Evolutionary conservation across 2,329 filamentous ascomycete genomes (phyloP), one percentile per base, ranked within the genome.

Genomic region (Bipolaris oryzae): DNA sequence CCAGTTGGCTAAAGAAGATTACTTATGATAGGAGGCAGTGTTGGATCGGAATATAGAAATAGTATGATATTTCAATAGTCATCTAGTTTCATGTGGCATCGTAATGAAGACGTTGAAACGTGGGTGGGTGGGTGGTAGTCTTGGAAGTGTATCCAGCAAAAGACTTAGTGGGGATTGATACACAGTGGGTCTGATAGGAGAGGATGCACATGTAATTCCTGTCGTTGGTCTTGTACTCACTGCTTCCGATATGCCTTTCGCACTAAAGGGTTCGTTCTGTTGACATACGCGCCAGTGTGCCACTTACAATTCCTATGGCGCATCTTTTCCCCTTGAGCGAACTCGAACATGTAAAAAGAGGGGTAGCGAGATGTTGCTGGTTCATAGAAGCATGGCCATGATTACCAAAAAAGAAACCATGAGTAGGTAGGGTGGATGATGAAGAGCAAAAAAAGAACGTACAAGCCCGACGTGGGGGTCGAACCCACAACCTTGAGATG

Each of bases 401-500:
- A 44, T 23, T 7, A 10, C n/a, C 9, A 28, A n/a, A 16, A 16
- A 16, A 31, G 20, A 44, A 44, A 18, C n/a, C 4, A 13, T 7
- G 4, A 2, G 15, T 16, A 16, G 1, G 15, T 16, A 16, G 1
- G 7, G 20, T 3, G 4, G 4, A 11, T 7, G 7, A 6, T 7
- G 16, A 15, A 21, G 15, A 45, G 20, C 9, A 45, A 51, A 41
- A 41, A 51, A 45, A 20, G 2, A 39, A 55, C 10, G 39, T 45
- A 35, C 33, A 55, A 55, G 53, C 53, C 53, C 53, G 53, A 55
- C 53, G 53, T 55, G 53, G 53, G 53, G 53, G 53, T 55, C 53
- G 53, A 55, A 55, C 53, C 53, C 53, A 55, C 53, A 55, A 55
- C 53, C 53, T 55, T 55, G 53, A 55, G 53, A 55, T 55, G 46